Evolutionary conservation across 306 rosid species (phyloP).

Genomic region (Astragalus glycyphyllos): DNA sequence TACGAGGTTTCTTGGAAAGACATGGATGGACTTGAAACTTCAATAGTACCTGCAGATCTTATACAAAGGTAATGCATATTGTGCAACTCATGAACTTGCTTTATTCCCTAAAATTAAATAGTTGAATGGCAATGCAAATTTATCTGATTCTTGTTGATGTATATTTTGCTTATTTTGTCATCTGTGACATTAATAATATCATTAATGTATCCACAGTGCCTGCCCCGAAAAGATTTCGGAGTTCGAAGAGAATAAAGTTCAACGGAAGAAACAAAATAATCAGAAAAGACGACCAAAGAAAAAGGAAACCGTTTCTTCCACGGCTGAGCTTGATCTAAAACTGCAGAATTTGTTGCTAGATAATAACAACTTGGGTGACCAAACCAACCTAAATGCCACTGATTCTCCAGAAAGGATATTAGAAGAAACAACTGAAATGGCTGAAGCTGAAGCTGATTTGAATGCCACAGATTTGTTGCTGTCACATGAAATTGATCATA

Average conservation of each 20-base stretch:
- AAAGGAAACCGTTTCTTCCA: constrained; percentile 45
- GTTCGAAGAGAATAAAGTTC: constrained; percentile 59
- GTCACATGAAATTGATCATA: constrained; percentile 37
- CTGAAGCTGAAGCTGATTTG: constrained; percentile 49
- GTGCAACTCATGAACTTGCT: constrained; percentile 13
- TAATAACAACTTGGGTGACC: constrained; percentile 51
- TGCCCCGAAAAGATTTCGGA: constrained; percentile 80
- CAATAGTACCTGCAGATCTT: constrained; percentile 71
- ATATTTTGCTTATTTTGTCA: neutral
- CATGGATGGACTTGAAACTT: constrained; percentile 65
- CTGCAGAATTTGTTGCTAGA: constrained; percentile 66
- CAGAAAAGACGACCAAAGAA: constrained; percentile 62
- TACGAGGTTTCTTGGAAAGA: constrained; percentile 78
- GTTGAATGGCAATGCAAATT: constrained; percentile 40
- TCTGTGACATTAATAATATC: constrained; percentile 11
- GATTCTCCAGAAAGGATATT: constrained; percentile 36
- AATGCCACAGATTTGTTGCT: constrained; percentile 27
- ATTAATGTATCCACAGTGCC: constrained; percentile 59
- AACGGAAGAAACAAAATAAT: constrained; percentile 57
- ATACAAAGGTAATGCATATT: constrained; percentile 53
- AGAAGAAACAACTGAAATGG: constrained; percentile 31
- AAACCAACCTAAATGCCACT: constrained; percentile 35
- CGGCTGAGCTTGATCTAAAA: constrained; percentile 65
- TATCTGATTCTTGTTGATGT: constrained; percentile 11
- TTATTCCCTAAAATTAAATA: constrained; percentile 11